Conservation (phyloP, 371 early-diverging fungal genomes). For the Mucor irregularis region DNA sequence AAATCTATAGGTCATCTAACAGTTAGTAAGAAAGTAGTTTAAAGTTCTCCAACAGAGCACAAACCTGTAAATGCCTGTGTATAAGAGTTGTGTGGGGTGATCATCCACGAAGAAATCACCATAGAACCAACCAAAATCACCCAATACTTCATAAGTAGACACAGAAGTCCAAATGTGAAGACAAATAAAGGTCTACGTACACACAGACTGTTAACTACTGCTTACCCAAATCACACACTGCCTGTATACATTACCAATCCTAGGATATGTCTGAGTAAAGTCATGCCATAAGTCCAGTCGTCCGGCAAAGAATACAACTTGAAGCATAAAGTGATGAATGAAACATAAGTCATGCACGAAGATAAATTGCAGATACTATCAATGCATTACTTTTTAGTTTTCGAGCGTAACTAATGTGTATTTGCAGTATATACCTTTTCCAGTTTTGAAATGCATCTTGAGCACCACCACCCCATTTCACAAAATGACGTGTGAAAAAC, state of each 20-base stretch:
- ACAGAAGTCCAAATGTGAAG: constrained; percentile 88
- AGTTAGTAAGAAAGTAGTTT: background rate
- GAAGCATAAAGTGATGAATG: constrained; percentile 75
- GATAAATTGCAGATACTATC: constrained; percentile 80
- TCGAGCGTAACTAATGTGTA: constrained; percentile 21
- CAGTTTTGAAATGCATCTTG: constrained; percentile 85
- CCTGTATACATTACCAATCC: constrained; percentile 40
- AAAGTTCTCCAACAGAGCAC: too few species aligned
- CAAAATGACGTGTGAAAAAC: constrained; percentile 81
- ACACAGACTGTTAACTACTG: background rate
- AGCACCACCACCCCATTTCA: constrained; percentile 79
- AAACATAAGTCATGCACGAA: constrained; percentile 83
- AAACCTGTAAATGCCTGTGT: constrained; percentile 87
- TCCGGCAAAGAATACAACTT: constrained; percentile 72
- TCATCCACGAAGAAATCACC: constrained; percentile 86
- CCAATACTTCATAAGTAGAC: constrained; percentile 89
- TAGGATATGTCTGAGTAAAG: constrained; percentile 75
- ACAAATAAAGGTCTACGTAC: constrained; percentile 57
- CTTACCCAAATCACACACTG: background rate
- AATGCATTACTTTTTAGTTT: background rate
- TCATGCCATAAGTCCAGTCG: constrained; percentile 71
- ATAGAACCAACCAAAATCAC: constrained; percentile 93
- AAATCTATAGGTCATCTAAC: constrained; percentile 10
- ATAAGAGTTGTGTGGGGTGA: constrained; percentile 60
- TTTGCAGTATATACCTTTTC: constrained; percentile 61